Conservation (phyloP, 2,329 filamentous ascomycete genomes). For the Daldinia eschscholtzii region DNA sequence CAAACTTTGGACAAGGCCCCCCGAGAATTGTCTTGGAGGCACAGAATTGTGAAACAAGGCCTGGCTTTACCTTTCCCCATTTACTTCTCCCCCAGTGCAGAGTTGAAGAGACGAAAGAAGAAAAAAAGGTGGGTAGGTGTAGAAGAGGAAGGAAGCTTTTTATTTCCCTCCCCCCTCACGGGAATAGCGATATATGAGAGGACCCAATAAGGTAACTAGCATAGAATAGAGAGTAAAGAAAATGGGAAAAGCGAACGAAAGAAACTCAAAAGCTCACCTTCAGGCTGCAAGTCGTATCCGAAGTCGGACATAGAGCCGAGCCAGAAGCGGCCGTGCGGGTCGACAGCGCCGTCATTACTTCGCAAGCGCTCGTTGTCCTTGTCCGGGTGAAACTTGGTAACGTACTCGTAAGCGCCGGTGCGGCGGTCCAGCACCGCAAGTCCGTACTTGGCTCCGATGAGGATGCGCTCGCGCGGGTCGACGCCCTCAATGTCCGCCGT, state of each 20-base stretch:
- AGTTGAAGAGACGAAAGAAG: not conserved
- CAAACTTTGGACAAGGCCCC: not conserved
- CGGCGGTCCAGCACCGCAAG: conserved; percentile 80
- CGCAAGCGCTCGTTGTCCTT: conserved; percentile 67
- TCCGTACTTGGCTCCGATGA: conserved; percentile 84
- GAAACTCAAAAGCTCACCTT: conserved; percentile 59
- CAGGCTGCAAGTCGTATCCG: conserved; percentile 66
- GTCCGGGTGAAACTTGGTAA: conserved; percentile 60
- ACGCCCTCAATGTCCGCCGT: conserved; percentile 83
- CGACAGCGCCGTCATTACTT: conserved; percentile 86
- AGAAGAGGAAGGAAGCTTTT: not conserved
- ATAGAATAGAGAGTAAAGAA: not conserved
- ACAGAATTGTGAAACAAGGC: conserved; percentile 27
- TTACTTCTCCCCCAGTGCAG: conserved; percentile 4
- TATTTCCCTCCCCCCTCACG: not conserved
- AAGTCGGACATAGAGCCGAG: conserved; percentile 88
- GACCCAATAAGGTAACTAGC: not conserved
- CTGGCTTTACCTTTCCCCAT: conserved; percentile 26
- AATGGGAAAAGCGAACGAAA: not conserved
- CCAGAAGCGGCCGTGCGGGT: conserved; percentile 86
- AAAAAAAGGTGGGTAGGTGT: not conserved
- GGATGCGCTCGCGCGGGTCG: conserved; percentile 72
- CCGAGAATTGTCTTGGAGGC: conserved; percentile 8
- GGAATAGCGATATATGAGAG: not conserved
- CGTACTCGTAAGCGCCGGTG: conserved; percentile 66